phyloP scores from a whole-genome alignment of 768 basidiomycete genomes.

The Pholiota conissans region DNA sequence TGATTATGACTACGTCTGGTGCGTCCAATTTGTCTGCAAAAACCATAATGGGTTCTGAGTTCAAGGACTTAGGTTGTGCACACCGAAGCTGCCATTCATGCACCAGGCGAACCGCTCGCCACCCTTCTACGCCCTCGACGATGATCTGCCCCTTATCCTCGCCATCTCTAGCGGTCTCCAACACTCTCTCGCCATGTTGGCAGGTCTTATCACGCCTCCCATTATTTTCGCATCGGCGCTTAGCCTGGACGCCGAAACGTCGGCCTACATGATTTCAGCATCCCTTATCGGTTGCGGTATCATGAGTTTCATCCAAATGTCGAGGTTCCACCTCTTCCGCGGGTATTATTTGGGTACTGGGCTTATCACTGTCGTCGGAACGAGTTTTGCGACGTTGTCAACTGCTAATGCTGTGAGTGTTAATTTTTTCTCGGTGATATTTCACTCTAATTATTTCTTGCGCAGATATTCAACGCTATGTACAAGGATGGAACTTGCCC shows the following conservation, averaged over 20 bases:
- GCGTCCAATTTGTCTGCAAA: conserved; percentile 2
- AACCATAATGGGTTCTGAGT: background rate
- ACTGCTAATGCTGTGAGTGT: conserved; percentile 63
- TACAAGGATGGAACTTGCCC: conserved; percentile 81
- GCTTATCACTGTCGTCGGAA: conserved; percentile 78
- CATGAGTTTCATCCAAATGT: conserved; percentile 78
- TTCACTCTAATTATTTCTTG: background rate
- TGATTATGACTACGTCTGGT: conserved; percentile 76
- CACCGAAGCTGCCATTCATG: conserved; percentile 63
- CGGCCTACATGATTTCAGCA: conserved; percentile 80
- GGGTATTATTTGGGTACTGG: conserved; percentile 80
- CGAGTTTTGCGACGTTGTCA: conserved; percentile 76
- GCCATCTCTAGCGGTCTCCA: conserved; percentile 74
- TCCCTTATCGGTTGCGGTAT: conserved; percentile 83
- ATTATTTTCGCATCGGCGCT: conserved; percentile 74
- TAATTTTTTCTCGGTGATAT: background rate
- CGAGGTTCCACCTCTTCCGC: conserved; percentile 56
- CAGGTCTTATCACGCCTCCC: conserved; percentile 80
- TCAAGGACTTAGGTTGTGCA: conserved; percentile 50
- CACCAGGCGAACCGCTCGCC: conserved; percentile 41
- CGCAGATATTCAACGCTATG: conserved; percentile 71
- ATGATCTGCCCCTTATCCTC: conserved; percentile 69
- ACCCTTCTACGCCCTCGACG: conserved; percentile 76
- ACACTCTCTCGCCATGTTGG: conserved; percentile 81
- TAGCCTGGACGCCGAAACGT: conserved; percentile 54